phyloP scores from a whole-genome alignment of 371 early-diverging fungal species.

The Vairimorpha necatrix region DNA sequence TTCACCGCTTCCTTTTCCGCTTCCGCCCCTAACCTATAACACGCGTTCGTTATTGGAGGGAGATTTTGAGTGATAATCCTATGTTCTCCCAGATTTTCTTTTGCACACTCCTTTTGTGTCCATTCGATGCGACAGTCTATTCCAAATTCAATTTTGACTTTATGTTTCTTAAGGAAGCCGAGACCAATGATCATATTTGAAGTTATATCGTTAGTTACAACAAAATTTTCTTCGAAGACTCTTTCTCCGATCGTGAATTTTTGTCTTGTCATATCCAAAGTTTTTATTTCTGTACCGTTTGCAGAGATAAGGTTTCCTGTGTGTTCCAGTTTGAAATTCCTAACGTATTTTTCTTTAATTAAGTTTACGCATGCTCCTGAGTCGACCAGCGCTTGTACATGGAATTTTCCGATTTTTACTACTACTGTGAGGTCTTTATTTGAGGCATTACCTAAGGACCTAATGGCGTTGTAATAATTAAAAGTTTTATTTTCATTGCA shows the following conservation, averaged over 20 bases:
- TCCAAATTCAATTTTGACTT: background rate
- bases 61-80: background rate
- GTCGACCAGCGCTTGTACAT: background rate
- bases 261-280: background rate
- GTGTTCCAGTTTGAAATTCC: background rate
- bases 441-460: background rate
- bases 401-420: background rate
- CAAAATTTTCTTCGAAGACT: background rate
- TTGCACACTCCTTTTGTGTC: background rate
- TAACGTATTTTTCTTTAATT: background rate
- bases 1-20: background rate
- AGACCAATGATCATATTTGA: background rate
- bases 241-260: background rate
- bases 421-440: background rate
- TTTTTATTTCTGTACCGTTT: background rate
- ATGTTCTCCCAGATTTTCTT: background rate
- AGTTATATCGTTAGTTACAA: background rate
- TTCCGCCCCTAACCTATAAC: background rate
- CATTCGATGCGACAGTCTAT: background rate
- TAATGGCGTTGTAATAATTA: background rate
- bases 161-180: background rate
- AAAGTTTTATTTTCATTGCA: background rate
- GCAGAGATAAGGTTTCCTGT: background rate
- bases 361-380: conserved; percentile 6
- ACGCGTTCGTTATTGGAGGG: background rate